These are phyloP conservation scores for Saccharomycopsis schoenii DNA, from an alignment of 805 yeast genomes.

Conservation along the genomic window DNA sequence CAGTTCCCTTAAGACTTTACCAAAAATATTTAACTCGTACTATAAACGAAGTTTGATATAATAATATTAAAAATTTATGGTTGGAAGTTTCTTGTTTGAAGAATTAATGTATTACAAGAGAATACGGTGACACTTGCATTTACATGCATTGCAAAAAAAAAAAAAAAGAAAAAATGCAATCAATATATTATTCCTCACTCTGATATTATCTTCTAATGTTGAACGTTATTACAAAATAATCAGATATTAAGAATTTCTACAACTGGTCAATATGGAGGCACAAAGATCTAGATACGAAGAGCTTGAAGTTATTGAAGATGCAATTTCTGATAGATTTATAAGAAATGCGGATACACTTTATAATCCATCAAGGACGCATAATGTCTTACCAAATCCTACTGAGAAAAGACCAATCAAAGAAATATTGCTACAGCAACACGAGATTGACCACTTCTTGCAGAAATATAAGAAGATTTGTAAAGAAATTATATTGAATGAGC, in stretches of 20 bases:
- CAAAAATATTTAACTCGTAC: too few relatives aligned
- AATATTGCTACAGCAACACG: slow-evolving; percentile 55
- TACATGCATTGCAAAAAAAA: too few relatives aligned
- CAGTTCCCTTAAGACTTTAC: too few relatives aligned
- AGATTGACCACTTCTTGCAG: slow-evolving; percentile 41
- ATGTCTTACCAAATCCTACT: slow-evolving; percentile 24
- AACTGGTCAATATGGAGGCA: slow-evolving; percentile 25
- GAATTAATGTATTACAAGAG: too few relatives aligned
- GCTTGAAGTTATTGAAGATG: slow-evolving; percentile 60
- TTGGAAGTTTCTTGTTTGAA: too few relatives aligned
- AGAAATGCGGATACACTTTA: slow-evolving; percentile 31
- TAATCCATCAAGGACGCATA: slow-evolving; percentile 15
- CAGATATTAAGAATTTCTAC: not conserved
- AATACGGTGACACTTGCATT: too few relatives aligned
- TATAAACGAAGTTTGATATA: too few relatives aligned
- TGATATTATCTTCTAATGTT: too few relatives aligned
- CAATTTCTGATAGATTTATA: slow-evolving; percentile 50
- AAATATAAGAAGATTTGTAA: slow-evolving; percentile 32
- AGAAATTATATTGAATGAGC: not conserved
- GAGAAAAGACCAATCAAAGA: slow-evolving; percentile 40
- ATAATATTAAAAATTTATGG: too few relatives aligned
- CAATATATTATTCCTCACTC: too few relatives aligned
- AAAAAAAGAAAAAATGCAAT: too few relatives aligned
- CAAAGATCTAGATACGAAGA: slow-evolving; percentile 43
- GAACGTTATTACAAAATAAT: too few relatives aligned